These are phyloP conservation scores for Malus fusca DNA, from an alignment of 306 rosid genomes.

Conservation along the genomic window DNA sequence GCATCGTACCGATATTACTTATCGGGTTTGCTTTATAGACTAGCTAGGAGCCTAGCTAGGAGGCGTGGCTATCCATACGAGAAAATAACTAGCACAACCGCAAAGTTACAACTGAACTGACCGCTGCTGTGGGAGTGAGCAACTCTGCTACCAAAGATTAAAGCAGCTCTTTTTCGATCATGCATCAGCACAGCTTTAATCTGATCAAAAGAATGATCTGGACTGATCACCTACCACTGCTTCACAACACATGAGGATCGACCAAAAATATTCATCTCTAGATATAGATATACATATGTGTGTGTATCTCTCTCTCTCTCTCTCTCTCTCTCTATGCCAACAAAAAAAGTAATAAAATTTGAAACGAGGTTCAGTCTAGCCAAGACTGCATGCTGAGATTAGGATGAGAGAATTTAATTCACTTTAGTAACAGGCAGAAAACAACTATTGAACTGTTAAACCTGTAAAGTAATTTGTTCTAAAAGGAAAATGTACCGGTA, in stretches of 20 bases:
- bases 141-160: background rate
- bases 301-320: too few species aligned
- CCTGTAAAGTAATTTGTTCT: too few species aligned
- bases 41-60: background rate
- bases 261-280: background rate
- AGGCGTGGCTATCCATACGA: background rate
- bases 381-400: too few species aligned
- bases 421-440: too few species aligned
- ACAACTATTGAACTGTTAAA: too few species aligned
- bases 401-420: too few species aligned
- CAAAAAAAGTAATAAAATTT: background rate
- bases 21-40: background rate
- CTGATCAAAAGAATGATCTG: background rate
- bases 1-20: background rate
- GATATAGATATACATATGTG: too few species aligned
- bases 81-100: background rate
- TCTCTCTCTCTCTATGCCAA: background rate
- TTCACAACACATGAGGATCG: background rate
- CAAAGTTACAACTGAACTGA: background rate
- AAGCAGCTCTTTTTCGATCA: background rate
- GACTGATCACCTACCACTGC: background rate
- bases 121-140: background rate
- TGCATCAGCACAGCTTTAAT: background rate
- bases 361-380: background rate
- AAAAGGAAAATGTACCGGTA: too few species aligned